Evolutionary conservation across 1,284 basidiomycete species (phyloP), one percentile per base, ranked within the genome.

Genomic region (Malassezia arunalokei): DNA sequence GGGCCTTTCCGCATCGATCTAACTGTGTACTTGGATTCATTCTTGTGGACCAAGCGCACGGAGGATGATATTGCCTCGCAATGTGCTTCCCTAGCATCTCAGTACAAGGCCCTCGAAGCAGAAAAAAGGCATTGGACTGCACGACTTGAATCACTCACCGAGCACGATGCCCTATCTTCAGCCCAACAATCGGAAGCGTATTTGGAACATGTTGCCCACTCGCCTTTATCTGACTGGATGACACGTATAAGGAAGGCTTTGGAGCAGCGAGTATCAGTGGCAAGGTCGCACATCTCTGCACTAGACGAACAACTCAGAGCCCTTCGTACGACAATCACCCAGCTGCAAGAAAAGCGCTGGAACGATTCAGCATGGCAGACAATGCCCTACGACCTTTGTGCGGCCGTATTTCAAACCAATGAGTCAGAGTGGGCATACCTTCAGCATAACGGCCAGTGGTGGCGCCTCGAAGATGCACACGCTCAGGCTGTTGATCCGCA

Each of bases 1-100:
- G 3, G 17, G 6, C 33, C 27, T n/a, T 55, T 55, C 41, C 39
- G 15, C 17, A 46, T 55, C 17, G 47, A 55, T n/a, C 15, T 12
- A 12, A 30, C 15, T 9, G 8, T 55, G 5, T 41, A 41, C n/a
- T 20, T 55, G 14, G 47, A 49, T 14, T 30, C 43, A 5, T 55
- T 55, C 31, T 39, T 55, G 14, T 55, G 53, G 53, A 20, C 20
- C 9, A 17, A 32, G 20, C 47, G 37, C 28, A 29, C 38, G 17
- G 35, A 38, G 3, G 20, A 24, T 24, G 20, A 24, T 24, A 4
- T 24, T 24, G 20, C 20, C 4, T 24, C 20, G 4, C 20, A 24
- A 24, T 24, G 20, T 4, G 20, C 20, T 24, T 24, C 20, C 20
- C 20, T 24, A 24, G 20, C 20, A 41, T 30, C 12, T 9, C 27